phyloP scores from a whole-genome alignment of 345 rosid species.

The Salix koriyanagi region DNA sequence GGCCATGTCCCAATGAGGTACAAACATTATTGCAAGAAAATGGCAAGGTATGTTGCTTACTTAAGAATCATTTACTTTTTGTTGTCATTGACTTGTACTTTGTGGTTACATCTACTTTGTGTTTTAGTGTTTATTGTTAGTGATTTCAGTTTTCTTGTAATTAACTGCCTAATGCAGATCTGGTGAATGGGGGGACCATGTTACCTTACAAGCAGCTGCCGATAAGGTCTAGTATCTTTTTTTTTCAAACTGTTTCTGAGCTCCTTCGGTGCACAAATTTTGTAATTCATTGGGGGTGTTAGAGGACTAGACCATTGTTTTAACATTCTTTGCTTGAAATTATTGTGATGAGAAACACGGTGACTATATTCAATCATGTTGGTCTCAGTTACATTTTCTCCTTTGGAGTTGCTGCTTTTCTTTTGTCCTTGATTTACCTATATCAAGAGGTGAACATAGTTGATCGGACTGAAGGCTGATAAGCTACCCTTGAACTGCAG shows the following conservation, averaged over 20 bases:
- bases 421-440: neutral
- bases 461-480: neutral
- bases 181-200: constrained; percentile 98
- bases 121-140: neutral
- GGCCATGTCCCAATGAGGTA: constrained; percentile 92
- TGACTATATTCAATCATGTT: too few species aligned
- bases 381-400: too few species aligned
- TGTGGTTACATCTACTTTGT: neutral
- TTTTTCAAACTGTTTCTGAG: constrained; percentile 11
- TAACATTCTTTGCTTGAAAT: too few species aligned
- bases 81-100: neutral
- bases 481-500: neutral
- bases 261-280: neutral
- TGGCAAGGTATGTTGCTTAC: constrained; percentile 68
- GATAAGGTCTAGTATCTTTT: constrained; percentile 55
- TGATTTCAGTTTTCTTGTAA: neutral
- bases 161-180: constrained; percentile 40
- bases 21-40: constrained; percentile 72
- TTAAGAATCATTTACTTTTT: constrained; percentile 12
- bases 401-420: too few species aligned
- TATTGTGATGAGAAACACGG: too few species aligned
- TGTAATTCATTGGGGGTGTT: too few species aligned
- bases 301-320: too few species aligned
- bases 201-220: constrained; percentile 94
- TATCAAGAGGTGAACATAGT: neutral